Conservation (phyloP, 169 alveolate species). For the Plasmodium cynomolgi region DNA sequence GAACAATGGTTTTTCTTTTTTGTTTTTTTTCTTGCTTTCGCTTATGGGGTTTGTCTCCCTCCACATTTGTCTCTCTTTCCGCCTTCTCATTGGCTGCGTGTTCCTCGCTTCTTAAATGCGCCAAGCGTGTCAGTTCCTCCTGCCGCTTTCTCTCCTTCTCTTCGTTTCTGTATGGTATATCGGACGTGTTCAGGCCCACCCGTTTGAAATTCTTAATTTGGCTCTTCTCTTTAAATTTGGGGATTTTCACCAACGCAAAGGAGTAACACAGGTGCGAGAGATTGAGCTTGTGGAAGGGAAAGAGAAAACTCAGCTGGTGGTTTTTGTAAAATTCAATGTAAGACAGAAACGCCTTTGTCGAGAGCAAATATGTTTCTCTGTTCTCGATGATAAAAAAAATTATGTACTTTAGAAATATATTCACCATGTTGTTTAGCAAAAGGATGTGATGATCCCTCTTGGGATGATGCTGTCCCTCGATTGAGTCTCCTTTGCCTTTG, state of each 20-base stretch:
- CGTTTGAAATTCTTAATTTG: constrained; percentile 40
- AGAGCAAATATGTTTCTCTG: constrained; percentile 44
- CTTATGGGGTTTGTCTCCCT: neutral
- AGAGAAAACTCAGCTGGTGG: constrained; percentile 53
- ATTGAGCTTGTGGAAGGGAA: constrained; percentile 46
- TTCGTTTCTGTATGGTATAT: constrained; percentile 33
- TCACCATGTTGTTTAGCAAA: constrained; percentile 37
- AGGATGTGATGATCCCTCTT: neutral
- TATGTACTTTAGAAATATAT: constrained; percentile 21
- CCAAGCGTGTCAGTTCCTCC: constrained; percentile 17
- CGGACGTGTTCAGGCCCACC: constrained; percentile 14
- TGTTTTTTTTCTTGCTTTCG: constrained; percentile 12
- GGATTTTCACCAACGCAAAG: constrained; percentile 36
- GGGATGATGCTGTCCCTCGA: neutral
- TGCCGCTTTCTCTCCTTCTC: constrained; percentile 42
- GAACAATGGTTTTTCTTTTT: constrained; percentile 57
- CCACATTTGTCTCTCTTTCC: neutral
- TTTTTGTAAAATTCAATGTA: constrained; percentile 61
- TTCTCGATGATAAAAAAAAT: constrained; percentile 46
- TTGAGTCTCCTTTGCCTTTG: neutral
- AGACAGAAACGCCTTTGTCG: constrained; percentile 53
- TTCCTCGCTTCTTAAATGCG: neutral
- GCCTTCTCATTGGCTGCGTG: neutral
- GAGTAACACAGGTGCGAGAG: constrained; percentile 39
- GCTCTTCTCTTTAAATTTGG: constrained; percentile 41